Percentiles rank a stretch among this genome's conserved stretches.
phyloP scores from a whole-genome alignment of 1,139 yeast species.

The Magnusiomyces tetraspermus region DNA sequence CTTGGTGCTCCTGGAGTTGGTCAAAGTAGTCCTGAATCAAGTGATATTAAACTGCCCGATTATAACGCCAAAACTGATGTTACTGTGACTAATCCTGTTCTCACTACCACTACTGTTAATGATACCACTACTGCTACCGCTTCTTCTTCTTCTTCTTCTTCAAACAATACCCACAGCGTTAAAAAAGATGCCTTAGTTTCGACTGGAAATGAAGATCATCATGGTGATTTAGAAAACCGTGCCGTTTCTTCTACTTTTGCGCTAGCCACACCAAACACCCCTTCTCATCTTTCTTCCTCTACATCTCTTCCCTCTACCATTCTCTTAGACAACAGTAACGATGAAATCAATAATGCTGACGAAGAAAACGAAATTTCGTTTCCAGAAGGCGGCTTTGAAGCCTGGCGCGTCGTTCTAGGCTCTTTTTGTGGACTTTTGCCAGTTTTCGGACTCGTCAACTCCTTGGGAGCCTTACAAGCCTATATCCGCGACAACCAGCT shows the following conservation, averaged over 20 bases:
- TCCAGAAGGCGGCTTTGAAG: slow-evolving; percentile 51
- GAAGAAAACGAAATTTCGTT: slow-evolving; percentile 21
- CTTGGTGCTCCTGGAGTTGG: neutral
- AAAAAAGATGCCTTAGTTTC: neutral
- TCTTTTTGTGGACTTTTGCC: slow-evolving; percentile 54
- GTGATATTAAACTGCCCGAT: neutral
- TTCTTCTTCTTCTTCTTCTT: neutral
- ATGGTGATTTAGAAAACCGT: neutral
- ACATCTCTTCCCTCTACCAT: no score
- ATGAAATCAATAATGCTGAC: neutral
- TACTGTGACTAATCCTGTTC: neutral
- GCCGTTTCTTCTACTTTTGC: neutral
- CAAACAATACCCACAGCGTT: neutral
- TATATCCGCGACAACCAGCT: slow-evolving; percentile 53
- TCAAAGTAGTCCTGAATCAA: neutral
- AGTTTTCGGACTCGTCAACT: slow-evolving; percentile 56
- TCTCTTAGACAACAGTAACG: no score
- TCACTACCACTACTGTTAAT: neutral
- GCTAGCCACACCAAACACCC: no score
- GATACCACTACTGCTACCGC: neutral
- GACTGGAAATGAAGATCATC: neutral
- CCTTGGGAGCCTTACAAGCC: slow-evolving; percentile 63
- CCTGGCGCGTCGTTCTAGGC: slow-evolving; percentile 51
- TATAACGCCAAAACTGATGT: neutral
- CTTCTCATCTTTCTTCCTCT: neutral